Evolutionary conservation across 805 yeast species (phyloP).

Genomic region (Cyberlindnera petersonii): DNA sequence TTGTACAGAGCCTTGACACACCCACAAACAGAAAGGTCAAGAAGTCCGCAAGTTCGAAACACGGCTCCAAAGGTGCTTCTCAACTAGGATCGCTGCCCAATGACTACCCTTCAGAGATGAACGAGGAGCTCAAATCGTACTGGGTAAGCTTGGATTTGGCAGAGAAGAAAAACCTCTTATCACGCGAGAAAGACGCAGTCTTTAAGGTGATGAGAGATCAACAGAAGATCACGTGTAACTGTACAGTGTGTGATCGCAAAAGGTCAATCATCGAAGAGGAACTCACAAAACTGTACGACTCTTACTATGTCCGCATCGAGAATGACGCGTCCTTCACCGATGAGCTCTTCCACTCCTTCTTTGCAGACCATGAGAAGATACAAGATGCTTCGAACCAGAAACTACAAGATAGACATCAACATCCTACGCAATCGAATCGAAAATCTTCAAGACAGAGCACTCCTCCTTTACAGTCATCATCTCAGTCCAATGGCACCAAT

Average conservation of each 20-base stretch:
- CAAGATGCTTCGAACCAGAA: background rate
- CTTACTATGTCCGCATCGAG: slow-evolving; percentile 46
- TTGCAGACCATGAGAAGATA: background rate
- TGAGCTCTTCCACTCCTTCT: slow-evolving; percentile 18
- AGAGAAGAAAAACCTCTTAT: slow-evolving; percentile 57
- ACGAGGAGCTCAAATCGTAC: slow-evolving; percentile 32
- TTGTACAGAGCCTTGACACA: slow-evolving; percentile 50
- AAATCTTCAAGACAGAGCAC: background rate
- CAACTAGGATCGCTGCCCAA: slow-evolving; percentile 18
- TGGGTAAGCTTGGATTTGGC: slow-evolving; percentile 67
- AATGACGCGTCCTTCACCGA: slow-evolving; percentile 9
- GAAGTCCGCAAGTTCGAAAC: slow-evolving; percentile 25
- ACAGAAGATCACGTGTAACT: slow-evolving; percentile 57
- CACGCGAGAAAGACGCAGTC: slow-evolving; percentile 66
- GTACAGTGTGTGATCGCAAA: slow-evolving; percentile 75
- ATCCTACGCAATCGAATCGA: slow-evolving; percentile 4
- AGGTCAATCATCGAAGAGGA: slow-evolving; percentile 70
- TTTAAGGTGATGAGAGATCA: slow-evolving; percentile 59
- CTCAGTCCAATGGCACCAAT: background rate
- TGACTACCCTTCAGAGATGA: slow-evolving; percentile 19
- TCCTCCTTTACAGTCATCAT: background rate
- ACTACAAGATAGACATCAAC: slow-evolving; percentile 4
- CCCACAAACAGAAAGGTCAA: slow-evolving; percentile 1
- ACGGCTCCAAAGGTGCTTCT: too few species aligned
- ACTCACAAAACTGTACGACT: slow-evolving; percentile 67